These are phyloP conservation scores for Neophaeococcomyces mojaviensis DNA, from an alignment of 2,329 filamentous ascomycete genomes.

Conservation along the genomic window DNA sequence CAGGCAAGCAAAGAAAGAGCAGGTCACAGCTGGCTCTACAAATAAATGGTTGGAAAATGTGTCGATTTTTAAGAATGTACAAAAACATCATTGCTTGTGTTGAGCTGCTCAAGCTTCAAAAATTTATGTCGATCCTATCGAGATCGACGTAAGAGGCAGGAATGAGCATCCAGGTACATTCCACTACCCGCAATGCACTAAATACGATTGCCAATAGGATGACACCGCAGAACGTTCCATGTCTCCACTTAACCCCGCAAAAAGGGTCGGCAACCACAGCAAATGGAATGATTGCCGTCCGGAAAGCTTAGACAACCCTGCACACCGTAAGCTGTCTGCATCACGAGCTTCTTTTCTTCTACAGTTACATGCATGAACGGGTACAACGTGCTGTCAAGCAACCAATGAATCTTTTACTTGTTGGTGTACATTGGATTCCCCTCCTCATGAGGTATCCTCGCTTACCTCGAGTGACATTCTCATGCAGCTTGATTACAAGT, in stretches of 20 bases:
- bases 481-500: neutral
- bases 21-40: too few species aligned
- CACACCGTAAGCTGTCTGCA: neutral
- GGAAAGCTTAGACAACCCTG: too few species aligned
- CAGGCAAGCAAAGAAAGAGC: too few species aligned
- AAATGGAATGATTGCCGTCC: too few species aligned
- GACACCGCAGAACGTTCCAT: neutral
- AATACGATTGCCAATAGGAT: neutral
- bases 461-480: neutral
- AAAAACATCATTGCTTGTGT: too few species aligned
- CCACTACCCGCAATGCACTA: conserved; percentile 1
- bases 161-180: neutral
- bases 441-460: neutral
- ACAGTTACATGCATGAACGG: conserved; percentile 3
- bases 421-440: neutral
- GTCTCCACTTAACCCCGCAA: neutral
- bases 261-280: neutral
- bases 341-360: neutral
- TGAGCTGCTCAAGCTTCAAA: neutral
- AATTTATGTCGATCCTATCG: neutral
- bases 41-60: too few species aligned
- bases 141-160: conserved; percentile 1
- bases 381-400: neutral
- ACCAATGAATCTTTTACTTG: neutral
- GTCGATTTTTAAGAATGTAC: too few species aligned